Evolutionary conservation across 1,284 basidiomycete genomes (phyloP), one percentile per base, ranked within the genome.

Genomic region (Phellopilus nigrolimitatus): DNA sequence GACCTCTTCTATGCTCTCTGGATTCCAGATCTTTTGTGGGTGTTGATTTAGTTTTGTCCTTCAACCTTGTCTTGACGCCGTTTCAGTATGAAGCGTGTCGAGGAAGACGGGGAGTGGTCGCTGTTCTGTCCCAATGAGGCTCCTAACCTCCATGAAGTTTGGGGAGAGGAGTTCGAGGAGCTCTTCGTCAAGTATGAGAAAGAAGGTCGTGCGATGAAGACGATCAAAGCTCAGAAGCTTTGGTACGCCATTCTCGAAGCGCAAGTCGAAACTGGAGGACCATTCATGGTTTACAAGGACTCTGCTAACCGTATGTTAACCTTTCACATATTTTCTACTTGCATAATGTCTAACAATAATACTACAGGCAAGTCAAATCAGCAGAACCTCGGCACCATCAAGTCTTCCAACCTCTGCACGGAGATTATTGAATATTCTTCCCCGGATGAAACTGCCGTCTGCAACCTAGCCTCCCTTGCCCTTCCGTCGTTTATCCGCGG

Each of bases 351-450:
- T 27, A 58, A 53, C 47, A 49, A 46, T 30, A 42, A 36, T 36
- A 2, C 40, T 28, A 3, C 58, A 93, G 87, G 77, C 61, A 97
- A 97, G 72, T 95, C 93, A 33, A 99, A 99, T 74, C 97, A 99
- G 72, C 88, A 95, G 75, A 97, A 99, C 71, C 80, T 99, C 34
- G 97, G 97, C 44, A 97, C 92, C 15, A 99, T 99, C 85, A 99
- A 98, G 76, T 97, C 92, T 4, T 98, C 95, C 54, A 99, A 99
- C 70, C 75, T 99, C 39, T 99, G 97, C 76, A 98, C 95, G 9
- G 97, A 99, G 70, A 99, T 99, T 67, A 91, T 99, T 68, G 93
- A 99, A 72, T 99, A 98, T 73, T 95, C 92, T 47, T 82, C 95
- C 9, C 95, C 95, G 0, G 97, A 99, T 54, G 97, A 99, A 72